Base-by-base conservation (phyloP, 768 basidiomycete species). In the Gautieria morchelliformis region DNA sequence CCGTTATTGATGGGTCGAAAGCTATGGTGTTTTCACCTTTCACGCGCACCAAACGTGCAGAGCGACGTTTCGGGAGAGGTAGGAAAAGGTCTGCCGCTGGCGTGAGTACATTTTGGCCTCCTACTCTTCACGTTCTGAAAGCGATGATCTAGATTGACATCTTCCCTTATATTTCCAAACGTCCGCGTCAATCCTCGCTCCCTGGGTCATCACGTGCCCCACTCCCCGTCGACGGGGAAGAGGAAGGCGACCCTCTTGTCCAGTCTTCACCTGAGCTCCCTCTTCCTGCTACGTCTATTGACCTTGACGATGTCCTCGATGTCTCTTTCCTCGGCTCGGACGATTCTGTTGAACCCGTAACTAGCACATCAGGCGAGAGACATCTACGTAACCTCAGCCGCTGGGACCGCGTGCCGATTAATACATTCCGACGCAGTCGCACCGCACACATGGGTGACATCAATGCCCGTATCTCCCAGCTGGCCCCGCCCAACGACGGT, bases 261-360 rank as follows among this genome's bases (percentile, higher is more conserved):
- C 66, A 50, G 67, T 67, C 39, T 68, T 42, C 69, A 17, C 68
- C 74, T 4, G 71, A 74, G 14, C 66, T 70, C 24, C 65, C 68
- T 27, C 20, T 57, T 5, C 72, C 77, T 24, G 70, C 80, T 14
- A 78, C 83, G 58, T 73, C 80, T 11, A 80, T 86, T 45, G 77
- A 79, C 59, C 75, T 91, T 20, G 81, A 87, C 63, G 89, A 91
- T 62, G 87, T 91, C 17, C 74, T 91, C 37, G 86, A 91, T 57
- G 75, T 83, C 0, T 83, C 88, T 0, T 81, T 86, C 68, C 72
- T 89, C 19, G 83, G 82, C 62, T 75, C 78, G 0, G 84, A 84
- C 51, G 65, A 40, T 61, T 66, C 17, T 66, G 67, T 14, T 63
- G 65, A 42, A 70, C 71, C 58, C 44, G 35, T 52, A 15, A 35